phyloP scores from a whole-genome alignment of 129 eudicot species.

The Gnaphalium uliginosum region DNA sequence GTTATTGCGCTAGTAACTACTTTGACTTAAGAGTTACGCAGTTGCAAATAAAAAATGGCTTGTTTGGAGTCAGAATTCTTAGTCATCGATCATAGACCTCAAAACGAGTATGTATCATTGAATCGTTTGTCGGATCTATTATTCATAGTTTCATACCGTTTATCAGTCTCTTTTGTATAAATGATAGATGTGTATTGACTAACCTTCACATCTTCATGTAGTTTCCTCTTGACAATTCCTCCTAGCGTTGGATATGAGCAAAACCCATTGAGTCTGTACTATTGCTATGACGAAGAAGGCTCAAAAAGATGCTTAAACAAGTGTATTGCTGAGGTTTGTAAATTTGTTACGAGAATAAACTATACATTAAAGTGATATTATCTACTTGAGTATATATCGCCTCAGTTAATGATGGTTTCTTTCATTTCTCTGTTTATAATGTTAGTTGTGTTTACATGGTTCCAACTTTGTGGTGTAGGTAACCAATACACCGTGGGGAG shows the following conservation, averaged over 20 bases:
- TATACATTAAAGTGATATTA: neutral
- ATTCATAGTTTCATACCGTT: no score
- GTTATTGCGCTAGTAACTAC: neutral
- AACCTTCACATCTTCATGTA: constrained; percentile 34
- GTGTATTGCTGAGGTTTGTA: constrained; percentile 91
- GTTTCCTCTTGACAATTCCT: constrained; percentile 89
- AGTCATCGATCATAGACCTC: neutral
- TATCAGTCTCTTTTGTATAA: neutral
- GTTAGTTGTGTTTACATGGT: constrained; percentile 10
- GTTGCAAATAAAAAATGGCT: neutral
- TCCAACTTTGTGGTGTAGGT: constrained; percentile 48
- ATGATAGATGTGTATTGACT: neutral
- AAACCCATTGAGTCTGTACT: constrained; percentile 87
- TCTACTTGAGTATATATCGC: neutral
- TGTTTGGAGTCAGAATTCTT: neutral
- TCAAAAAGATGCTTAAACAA: constrained; percentile 46
- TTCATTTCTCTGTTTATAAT: neutral
- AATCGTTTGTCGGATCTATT: no score
- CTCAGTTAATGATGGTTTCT: constrained; percentile 30
- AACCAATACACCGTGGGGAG: constrained; percentile 99
- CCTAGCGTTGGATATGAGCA: constrained; percentile 96
- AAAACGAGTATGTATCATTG: neutral
- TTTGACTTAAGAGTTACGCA: neutral
- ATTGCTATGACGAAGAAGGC: constrained; percentile 74
- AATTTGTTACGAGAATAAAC: no score